Evolutionary conservation across 2,329 filamentous ascomycete species (phyloP).

Genomic region (Lasiodiplodia sp.): DNA sequence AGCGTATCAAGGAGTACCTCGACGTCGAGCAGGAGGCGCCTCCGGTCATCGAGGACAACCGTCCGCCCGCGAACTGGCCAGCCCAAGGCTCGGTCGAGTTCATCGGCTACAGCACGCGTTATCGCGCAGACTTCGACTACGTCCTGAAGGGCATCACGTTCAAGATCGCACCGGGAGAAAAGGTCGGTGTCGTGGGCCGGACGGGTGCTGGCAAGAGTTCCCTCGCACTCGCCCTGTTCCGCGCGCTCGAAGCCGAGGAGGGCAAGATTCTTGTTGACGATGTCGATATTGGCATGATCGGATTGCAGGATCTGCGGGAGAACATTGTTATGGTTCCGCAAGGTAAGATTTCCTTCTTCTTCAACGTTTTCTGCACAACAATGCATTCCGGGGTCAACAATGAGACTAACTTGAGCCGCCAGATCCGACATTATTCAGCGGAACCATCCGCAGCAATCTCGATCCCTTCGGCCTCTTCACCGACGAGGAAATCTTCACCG

Average conservation of each 20-base stretch:
- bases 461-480: conserved; percentile 91
- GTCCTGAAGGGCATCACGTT: conserved; percentile 86
- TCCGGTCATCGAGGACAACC: conserved; percentile 76
- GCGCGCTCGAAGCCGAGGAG: conserved; percentile 87
- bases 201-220: conserved; percentile 98
- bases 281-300: conserved; percentile 88
- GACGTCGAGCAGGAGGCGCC: conserved; percentile 93
- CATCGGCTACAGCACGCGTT: conserved; percentile 78
- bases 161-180: conserved; percentile 84
- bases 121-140: conserved; percentile 84
- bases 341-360: conserved; percentile 40
- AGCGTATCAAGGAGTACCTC: conserved; percentile 96
- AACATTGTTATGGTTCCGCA: conserved; percentile 98
- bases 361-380: not conserved
- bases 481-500: conserved; percentile 88
- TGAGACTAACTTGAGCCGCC: conserved; percentile 33
- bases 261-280: conserved; percentile 91
- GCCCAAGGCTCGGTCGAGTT: conserved; percentile 87
- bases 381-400: not conserved
- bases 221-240: conserved; percentile 89
- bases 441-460: conserved; percentile 89
- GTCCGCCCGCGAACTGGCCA: conserved; percentile 84
- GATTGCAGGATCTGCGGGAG: conserved; percentile 90
- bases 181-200: conserved; percentile 93
- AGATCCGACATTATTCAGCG: conserved; percentile 92